Conservation (phyloP, 148 eudicot species). For the Rhododendron molle region DNA sequence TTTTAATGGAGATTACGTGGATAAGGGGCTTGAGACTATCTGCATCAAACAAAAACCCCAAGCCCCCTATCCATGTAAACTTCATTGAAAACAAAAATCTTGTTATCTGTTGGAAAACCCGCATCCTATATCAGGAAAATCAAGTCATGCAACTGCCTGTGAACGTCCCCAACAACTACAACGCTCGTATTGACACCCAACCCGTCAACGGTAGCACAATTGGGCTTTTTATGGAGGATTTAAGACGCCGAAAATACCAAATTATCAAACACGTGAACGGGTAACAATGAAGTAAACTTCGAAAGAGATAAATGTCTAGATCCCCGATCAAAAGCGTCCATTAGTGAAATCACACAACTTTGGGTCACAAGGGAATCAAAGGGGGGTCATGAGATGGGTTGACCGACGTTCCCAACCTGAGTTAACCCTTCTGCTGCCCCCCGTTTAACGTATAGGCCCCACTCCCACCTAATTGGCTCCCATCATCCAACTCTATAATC, state of each 20-base stretch:
- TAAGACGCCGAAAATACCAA: conserved; percentile 58
- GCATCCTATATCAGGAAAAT: neutral
- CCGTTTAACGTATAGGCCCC: too few species aligned
- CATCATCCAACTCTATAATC: too few species aligned
- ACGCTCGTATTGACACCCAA: conserved; percentile 32
- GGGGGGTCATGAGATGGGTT: conserved; percentile 67
- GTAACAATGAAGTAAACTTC: conserved; percentile 61
- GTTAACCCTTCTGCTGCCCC: too few species aligned
- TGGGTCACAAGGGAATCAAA: conserved; percentile 41
- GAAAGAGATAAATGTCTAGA: conserved; percentile 52
- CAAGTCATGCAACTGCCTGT: neutral
- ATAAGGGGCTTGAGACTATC: conserved; percentile 29
- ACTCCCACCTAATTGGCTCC: too few species aligned
- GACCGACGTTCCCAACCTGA: too few species aligned
- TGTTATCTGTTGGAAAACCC: neutral
- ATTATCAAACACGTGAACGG: conserved; percentile 51
- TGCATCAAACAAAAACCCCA: too few species aligned
- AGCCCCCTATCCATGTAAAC: conserved; percentile 89
- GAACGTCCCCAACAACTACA: conserved; percentile 79
- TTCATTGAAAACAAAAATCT: conserved; percentile 71
- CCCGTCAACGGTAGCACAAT: conserved; percentile 62
- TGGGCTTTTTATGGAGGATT: conserved; percentile 74
- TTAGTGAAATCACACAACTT: conserved; percentile 53
- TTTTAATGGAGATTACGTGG: conserved; percentile 94
- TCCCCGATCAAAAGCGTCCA: conserved; percentile 57